A percentile compares a stretch with the other conserved stretches of the same genome.
Conservation (phyloP, 768 basidiomycete genomes). For the Lactarius hatsudake region DNA sequence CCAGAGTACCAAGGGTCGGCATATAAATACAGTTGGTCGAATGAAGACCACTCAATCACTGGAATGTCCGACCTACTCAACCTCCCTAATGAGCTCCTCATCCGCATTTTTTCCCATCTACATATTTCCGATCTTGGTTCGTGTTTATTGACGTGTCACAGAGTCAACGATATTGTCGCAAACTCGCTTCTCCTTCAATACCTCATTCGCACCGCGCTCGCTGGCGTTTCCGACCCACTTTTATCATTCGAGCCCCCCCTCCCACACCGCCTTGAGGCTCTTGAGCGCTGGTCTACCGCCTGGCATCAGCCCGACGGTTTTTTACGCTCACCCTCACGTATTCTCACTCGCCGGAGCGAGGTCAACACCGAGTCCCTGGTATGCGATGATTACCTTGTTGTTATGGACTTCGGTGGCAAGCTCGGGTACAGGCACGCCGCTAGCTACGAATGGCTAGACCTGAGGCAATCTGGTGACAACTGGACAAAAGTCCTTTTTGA, state of each 20-base stretch:
- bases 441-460: slow-evolving; percentile 6
- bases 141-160: slow-evolving; percentile 6
- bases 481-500: slow-evolving; percentile 8
- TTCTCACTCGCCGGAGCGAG: not conserved
- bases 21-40: slow-evolving; percentile 1
- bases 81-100: slow-evolving; percentile 9
- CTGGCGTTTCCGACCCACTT: slow-evolving; percentile 4
- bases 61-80: slow-evolving; percentile 2
- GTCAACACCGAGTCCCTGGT: not conserved
- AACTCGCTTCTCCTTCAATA: slow-evolving; percentile 7
- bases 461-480: not conserved
- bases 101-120: slow-evolving; percentile 1
- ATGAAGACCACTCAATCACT: not conserved
- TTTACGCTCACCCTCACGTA: not conserved
- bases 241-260: not conserved
- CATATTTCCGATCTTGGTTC: not conserved
- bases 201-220: not conserved
- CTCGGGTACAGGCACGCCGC: not conserved
- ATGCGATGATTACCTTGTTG: slow-evolving; percentile 10
- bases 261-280: not conserved
- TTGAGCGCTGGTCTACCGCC: not conserved
- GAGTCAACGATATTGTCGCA: not conserved
- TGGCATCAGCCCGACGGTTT: not conserved
- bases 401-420: not conserved
- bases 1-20: not conserved